Evolutionary conservation across 164 flowering plant genomes (phyloP).

Genomic region (Vitis amurensis): DNA sequence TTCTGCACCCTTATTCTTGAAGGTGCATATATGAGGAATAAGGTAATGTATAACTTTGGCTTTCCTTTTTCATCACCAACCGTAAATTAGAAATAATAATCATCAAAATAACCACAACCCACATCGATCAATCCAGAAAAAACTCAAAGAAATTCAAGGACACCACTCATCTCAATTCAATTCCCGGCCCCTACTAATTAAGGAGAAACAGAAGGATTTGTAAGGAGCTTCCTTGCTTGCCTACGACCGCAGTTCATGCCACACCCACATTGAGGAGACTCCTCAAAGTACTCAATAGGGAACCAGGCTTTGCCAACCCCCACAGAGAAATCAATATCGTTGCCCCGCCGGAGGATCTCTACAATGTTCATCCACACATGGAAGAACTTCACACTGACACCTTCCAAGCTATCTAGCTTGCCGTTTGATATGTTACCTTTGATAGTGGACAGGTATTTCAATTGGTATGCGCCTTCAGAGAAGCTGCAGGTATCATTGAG

Average conservation of each 20-base stretch:
- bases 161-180: slow-evolving; percentile 2
- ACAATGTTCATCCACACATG: slow-evolving; percentile 45
- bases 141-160: not conserved
- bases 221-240: slow-evolving; percentile 9
- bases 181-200: slow-evolving; percentile 8
- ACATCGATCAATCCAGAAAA: too few species aligned
- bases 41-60: too few species aligned
- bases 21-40: too few species aligned
- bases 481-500: slow-evolving; percentile 31
- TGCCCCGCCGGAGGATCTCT: slow-evolving; percentile 34
- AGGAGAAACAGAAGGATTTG: slow-evolving; percentile 27
- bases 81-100: too few species aligned
- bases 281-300: slow-evolving; percentile 34
- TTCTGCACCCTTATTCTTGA: too few species aligned
- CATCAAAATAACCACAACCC: too few species aligned
- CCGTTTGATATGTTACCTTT: slow-evolving; percentile 23
- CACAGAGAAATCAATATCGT: slow-evolving; percentile 43
- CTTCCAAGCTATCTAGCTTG: slow-evolving; percentile 29
- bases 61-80: too few species aligned
- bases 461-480: slow-evolving; percentile 37
- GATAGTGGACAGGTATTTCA: slow-evolving; percentile 32
- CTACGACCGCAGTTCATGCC: slow-evolving; percentile 37
- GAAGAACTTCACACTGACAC: slow-evolving; percentile 41
- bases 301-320: slow-evolving; percentile 44
- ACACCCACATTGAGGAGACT: slow-evolving; percentile 51